Percentiles rank a stretch among this genome's conserved stretches.
Conservation (phyloP, 2,329 filamentous ascomycete species). For the Penicillium sp. region DNA sequence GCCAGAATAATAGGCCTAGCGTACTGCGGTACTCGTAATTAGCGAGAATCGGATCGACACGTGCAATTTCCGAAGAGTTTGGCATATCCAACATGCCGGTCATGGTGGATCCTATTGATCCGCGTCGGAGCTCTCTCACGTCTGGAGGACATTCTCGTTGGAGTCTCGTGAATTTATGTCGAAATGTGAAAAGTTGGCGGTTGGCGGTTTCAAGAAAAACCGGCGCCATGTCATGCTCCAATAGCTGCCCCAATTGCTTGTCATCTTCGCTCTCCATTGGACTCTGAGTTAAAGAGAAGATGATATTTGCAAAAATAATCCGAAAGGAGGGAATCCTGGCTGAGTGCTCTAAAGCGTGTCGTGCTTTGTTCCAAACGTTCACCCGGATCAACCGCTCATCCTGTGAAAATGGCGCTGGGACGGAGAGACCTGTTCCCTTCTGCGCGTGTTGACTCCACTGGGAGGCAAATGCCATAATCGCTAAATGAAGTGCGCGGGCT, state of each 20-base stretch:
- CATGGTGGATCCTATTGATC: not conserved
- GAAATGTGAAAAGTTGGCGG: constrained; percentile 35
- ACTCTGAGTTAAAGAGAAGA: constrained; percentile 45
- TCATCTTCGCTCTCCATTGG: constrained; percentile 28
- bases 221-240: constrained; percentile 29
- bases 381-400: constrained; percentile 39
- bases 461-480: constrained; percentile 44
- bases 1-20: constrained; percentile 53
- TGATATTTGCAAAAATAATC: constrained; percentile 43
- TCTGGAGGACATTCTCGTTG: constrained; percentile 10
- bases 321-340: constrained; percentile 44
- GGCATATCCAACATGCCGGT: not conserved
- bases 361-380: constrained; percentile 42
- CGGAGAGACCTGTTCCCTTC: constrained; percentile 10
- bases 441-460: constrained; percentile 35
- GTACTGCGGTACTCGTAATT: constrained; percentile 41
- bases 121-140: not conserved
- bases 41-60: constrained; percentile 12
- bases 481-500: constrained; percentile 38
- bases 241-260: constrained; percentile 12
- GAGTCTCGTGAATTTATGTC: constrained; percentile 19
- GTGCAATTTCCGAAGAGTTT: not conserved
- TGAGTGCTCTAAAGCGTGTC: constrained; percentile 35
- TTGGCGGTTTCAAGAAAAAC: constrained; percentile 39
- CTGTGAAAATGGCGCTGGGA: constrained; percentile 12